Base-by-base conservation (phyloP, 257 asterid genomes). In the Eustoma russellianum region DNA sequence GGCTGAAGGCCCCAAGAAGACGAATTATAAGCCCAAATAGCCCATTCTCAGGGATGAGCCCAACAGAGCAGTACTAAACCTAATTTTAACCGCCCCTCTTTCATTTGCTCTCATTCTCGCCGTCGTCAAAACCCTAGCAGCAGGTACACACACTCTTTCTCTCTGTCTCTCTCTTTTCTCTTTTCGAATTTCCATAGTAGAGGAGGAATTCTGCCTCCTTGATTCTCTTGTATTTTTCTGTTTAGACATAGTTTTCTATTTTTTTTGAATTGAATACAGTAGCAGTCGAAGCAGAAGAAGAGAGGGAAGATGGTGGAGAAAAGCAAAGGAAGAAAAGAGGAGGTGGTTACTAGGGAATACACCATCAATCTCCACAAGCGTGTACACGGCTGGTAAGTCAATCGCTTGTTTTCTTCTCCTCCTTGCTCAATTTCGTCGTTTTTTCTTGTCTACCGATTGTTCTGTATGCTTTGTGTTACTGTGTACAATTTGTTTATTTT, bases 351-450 rank as follows among this genome's bases (percentile, higher is more conserved):
- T 30, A 56, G 82, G 60, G 81, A 78, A 65, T 78, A 75, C 69
- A 78, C 82, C 57, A 52, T 78, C 62, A 78, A 78, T 38, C 79
- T 78, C 62, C 82, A 75, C 75, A 78, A 75, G 67, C 74, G 82
- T 51, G 14, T 78, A 33, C 85, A 78, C 57, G 73, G 85, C 65
- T 78, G 85, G 82, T 78, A 71, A 51, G 2, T 17, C 10, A 17
- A 15, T 14, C 17, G 6, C 17, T 35, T 28, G 6, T 17, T 46
- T 33, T 38, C 12, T 11, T 38, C 43, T 38, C 43, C 2, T 38
- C 43, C 9, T 2, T 8, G 9, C 43, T 8, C 10, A 38, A 7
- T 38, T 38, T 38, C 12, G 9, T 0, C 2, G 12, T 38, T 38
- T 38, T 38, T 38, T 4, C 43, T 38, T 38, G 10, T 8, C 12